A percentile compares a stretch with the other conserved stretches of the same genome.
phyloP scores from a whole-genome alignment of 73 alveolate species.

The Strombidium stylifer region DNA sequence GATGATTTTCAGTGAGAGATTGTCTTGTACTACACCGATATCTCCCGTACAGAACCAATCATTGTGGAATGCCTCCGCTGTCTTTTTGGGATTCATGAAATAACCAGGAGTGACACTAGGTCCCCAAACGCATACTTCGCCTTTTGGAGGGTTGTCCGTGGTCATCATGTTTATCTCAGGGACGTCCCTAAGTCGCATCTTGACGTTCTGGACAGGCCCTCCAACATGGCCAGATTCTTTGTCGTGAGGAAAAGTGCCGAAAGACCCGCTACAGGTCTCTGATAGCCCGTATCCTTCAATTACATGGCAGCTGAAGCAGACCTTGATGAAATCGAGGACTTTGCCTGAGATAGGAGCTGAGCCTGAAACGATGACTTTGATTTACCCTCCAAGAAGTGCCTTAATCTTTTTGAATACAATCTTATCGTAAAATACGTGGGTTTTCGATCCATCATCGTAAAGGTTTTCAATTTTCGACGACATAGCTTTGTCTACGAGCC shows the following conservation, averaged over 20 bases:
- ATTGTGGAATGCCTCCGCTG: slow-evolving; percentile 59
- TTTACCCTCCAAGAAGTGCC: slow-evolving; percentile 66
- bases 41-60: slow-evolving; percentile 88
- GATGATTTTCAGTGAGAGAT: slow-evolving; percentile 72
- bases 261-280: slow-evolving; percentile 71
- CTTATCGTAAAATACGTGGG: slow-evolving; percentile 62
- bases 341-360: slow-evolving; percentile 73
- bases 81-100: slow-evolving; percentile 56
- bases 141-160: slow-evolving; percentile 84
- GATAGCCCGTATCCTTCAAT: slow-evolving; percentile 83
- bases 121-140: slow-evolving; percentile 72
- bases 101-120: slow-evolving; percentile 59
- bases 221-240: slow-evolving; percentile 88
- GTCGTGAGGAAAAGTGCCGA: slow-evolving; percentile 63
- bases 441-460: slow-evolving; percentile 27
- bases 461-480: slow-evolving; percentile 43
- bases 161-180: slow-evolving; percentile 83
- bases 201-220: slow-evolving; percentile 74
- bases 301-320: slow-evolving; percentile 37
- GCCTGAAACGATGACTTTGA: slow-evolving; percentile 63
- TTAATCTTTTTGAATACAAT: slow-evolving; percentile 49
- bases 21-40: slow-evolving; percentile 72
- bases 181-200: slow-evolving; percentile 88
- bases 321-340: slow-evolving; percentile 48
- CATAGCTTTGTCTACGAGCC: slow-evolving; percentile 55